Percentiles rank a stretch among this genome's conserved stretches.
phyloP scores from a whole-genome alignment of 2,329 filamentous ascomycete species.

The Gnomoniopsis smithogilvyi region DNA sequence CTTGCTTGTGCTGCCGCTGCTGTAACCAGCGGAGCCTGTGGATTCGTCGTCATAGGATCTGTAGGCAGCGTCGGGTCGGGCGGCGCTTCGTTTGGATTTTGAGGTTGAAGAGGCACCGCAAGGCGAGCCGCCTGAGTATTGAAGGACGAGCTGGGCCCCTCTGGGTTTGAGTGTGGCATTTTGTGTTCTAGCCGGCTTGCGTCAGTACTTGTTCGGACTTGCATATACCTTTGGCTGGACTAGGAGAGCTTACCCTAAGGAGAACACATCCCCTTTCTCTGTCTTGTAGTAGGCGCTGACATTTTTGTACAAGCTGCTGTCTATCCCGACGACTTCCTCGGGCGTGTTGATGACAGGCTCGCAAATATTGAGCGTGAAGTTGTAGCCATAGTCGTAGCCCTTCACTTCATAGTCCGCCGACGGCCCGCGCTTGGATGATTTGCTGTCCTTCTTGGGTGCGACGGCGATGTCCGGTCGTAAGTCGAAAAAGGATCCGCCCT shows the following conservation, averaged over 20 bases:
- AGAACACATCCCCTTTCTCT: conserved; percentile 60
- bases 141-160: conserved; percentile 72
- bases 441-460: conserved; percentile 38
- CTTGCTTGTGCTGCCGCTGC: conserved; percentile 6
- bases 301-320: conserved; percentile 62
- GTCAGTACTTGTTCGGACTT: conserved; percentile 11
- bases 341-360: conserved; percentile 67
- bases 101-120: conserved; percentile 51
- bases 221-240: background rate
- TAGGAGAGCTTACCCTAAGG: conserved; percentile 60
- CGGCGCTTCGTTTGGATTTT: conserved; percentile 26
- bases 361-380: conserved; percentile 84
- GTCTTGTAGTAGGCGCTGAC: conserved; percentile 75
- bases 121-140: conserved; percentile 74
- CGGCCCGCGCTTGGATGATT: conserved; percentile 38
- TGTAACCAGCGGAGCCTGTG: conserved; percentile 29
- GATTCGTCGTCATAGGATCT: conserved; percentile 26
- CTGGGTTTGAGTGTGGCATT: conserved; percentile 53
- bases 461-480: conserved; percentile 53
- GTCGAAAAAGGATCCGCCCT: conserved; percentile 55
- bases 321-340: conserved; percentile 61
- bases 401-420: conserved; percentile 58
- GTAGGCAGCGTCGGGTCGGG: conserved; percentile 26
- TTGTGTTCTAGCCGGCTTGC: conserved; percentile 43
- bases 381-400: conserved; percentile 74